A percentile compares a stretch with the other conserved stretches of the same genome.
Conservation (phyloP, 768 basidiomycete species). For the Dendrothele bispora region DNA sequence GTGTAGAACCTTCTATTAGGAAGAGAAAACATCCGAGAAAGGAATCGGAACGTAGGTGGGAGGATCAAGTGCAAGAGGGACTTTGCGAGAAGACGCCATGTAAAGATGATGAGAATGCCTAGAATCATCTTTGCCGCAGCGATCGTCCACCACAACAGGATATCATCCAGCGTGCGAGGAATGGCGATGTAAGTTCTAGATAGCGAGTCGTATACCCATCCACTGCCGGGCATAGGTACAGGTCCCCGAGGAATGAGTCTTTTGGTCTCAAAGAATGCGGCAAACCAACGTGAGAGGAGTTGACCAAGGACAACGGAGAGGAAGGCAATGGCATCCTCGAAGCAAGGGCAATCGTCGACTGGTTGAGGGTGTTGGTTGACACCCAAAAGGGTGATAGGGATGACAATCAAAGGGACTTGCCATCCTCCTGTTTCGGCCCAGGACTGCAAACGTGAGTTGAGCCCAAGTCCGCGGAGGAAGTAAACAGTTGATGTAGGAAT, state of each 20-base stretch:
- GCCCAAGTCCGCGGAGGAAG: constrained; percentile 29
- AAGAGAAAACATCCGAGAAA: constrained; percentile 61
- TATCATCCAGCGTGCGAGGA: constrained; percentile 37
- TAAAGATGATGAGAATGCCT: constrained; percentile 80
- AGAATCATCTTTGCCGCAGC: constrained; percentile 47
- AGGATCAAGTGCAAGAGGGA: constrained; percentile 68
- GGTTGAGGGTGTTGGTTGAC: constrained; percentile 94
- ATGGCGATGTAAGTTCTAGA: constrained; percentile 14
- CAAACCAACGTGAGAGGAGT: constrained; percentile 67
- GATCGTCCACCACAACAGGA: constrained; percentile 45
- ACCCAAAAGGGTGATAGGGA: constrained; percentile 64
- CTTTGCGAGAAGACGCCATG: constrained; percentile 89
- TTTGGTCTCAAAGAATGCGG: constrained; percentile 17
- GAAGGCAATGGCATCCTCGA: constrained; percentile 95
- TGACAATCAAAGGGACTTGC: constrained; percentile 57
- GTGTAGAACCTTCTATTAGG: constrained; percentile 89
- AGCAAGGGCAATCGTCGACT: constrained; percentile 96
- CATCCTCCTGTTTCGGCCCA: constrained; percentile 38
- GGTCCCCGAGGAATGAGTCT: constrained; percentile 19
- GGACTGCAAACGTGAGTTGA: constrained; percentile 26
- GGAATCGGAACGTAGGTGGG: constrained; percentile 80
- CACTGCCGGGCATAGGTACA: constrained; percentile 57
- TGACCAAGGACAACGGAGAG: constrained; percentile 82
- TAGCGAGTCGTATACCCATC: constrained; percentile 32
- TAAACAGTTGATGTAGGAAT: constrained; percentile 15